A percentile compares a stretch with the other conserved stretches of the same genome.
phyloP scores from a whole-genome alignment of 2,329 filamentous ascomycete genomes.

The Aspergillus felis region DNA sequence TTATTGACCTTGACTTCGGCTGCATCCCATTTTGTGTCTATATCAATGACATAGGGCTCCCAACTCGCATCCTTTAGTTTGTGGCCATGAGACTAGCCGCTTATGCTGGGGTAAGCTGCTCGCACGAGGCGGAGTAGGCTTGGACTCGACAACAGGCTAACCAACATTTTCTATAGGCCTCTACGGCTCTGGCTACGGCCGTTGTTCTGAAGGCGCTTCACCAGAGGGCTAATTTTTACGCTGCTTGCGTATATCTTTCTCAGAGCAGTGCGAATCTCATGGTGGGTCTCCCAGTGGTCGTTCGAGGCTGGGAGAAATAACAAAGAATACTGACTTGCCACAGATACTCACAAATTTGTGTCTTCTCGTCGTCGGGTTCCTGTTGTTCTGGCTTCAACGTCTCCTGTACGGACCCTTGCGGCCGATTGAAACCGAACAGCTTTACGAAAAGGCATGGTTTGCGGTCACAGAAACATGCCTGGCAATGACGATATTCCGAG shows the following conservation, averaged over 20 bases:
- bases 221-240: slow-evolving; percentile 96
- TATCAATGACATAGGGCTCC: slow-evolving; percentile 28
- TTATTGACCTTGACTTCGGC: slow-evolving; percentile 1
- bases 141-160: background rate
- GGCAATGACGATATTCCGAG: slow-evolving; percentile 96
- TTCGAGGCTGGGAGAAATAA: background rate
- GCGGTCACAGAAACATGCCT: slow-evolving; percentile 94
- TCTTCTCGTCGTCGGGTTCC: slow-evolving; percentile 72
- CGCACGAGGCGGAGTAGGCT: background rate
- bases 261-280: slow-evolving; percentile 95
- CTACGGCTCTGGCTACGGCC: slow-evolving; percentile 74
- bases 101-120: slow-evolving; percentile 49
- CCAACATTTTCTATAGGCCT: slow-evolving; percentile 54
- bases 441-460: slow-evolving; percentile 98
- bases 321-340: slow-evolving; percentile 1
- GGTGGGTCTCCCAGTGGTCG: slow-evolving; percentile 49
- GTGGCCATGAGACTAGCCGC: slow-evolving; percentile 47
- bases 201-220: slow-evolving; percentile 89
- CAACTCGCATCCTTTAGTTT: slow-evolving; percentile 16
- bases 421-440: slow-evolving; percentile 90
- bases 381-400: slow-evolving; percentile 84
- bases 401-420: slow-evolving; percentile 87
- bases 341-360: slow-evolving; percentile 89
- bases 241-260: slow-evolving; percentile 91
- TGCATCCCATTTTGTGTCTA: slow-evolving; percentile 6